These are phyloP conservation scores for Anthracocystis setariae DNA, from an alignment of 1,284 basidiomycete genomes.

Conservation along the genomic window DNA sequence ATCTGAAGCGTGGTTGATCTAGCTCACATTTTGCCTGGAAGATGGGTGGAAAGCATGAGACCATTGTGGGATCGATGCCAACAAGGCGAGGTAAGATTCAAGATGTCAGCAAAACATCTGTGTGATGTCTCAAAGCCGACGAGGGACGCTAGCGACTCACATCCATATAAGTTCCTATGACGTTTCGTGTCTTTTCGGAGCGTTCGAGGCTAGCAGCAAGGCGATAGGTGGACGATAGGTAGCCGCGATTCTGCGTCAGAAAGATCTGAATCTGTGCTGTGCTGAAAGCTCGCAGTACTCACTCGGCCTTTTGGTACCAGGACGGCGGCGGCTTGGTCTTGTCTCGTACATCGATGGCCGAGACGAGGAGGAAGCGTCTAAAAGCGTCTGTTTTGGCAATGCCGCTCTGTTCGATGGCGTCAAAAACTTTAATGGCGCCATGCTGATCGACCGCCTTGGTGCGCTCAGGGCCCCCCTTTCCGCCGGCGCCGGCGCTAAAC, in stretches of 20 bases:
- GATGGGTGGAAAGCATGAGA: background rate
- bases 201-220: slow-evolving; percentile 33
- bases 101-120: too few relatives aligned
- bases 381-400: slow-evolving; percentile 70
- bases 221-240: too few relatives aligned
- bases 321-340: slow-evolving; percentile 67
- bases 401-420: slow-evolving; percentile 74
- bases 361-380: slow-evolving; percentile 74
- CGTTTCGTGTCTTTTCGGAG: slow-evolving; percentile 64
- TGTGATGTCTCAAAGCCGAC: too few relatives aligned
- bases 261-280: too few relatives aligned
- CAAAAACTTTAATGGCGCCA: slow-evolving; percentile 78
- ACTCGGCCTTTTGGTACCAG: slow-evolving; percentile 40
- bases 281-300: background rate
- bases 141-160: slow-evolving; percentile 6
- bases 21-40: slow-evolving; percentile 14
- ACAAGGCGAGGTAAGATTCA: too few relatives aligned
- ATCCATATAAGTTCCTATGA: slow-evolving; percentile 54
- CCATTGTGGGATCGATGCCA: too few relatives aligned
- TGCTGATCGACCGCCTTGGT: slow-evolving; percentile 78
- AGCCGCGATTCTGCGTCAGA: too few relatives aligned
- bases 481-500: slow-evolving; percentile 78
- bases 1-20: background rate
- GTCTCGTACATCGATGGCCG: slow-evolving; percentile 76
- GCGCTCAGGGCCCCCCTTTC: slow-evolving; percentile 74